These are phyloP conservation scores for Blastobotrys proliferans DNA, from an alignment of 1,139 yeast species.

Conservation along the genomic window DNA sequence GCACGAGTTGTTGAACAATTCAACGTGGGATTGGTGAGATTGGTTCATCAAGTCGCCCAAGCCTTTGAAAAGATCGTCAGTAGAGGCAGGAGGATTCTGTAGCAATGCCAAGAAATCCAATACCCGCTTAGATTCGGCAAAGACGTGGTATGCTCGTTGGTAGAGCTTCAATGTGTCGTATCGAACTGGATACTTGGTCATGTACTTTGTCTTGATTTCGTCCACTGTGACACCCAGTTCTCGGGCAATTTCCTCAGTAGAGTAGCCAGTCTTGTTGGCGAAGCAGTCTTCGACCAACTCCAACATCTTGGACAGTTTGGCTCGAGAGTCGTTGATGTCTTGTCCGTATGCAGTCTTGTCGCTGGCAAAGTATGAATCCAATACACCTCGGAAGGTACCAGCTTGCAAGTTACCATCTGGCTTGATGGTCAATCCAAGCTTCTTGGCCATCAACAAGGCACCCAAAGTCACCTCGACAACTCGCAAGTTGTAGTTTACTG, in stretches of 20 bases:
- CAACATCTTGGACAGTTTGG: slow-evolving; percentile 39
- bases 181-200: slow-evolving; percentile 54
- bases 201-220: slow-evolving; percentile 45
- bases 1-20: slow-evolving; percentile 53
- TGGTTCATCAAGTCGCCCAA: slow-evolving; percentile 58
- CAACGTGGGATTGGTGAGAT: slow-evolving; percentile 53
- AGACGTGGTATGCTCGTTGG: slow-evolving; percentile 61
- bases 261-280: slow-evolving; percentile 43
- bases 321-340: slow-evolving; percentile 44
- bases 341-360: slow-evolving; percentile 46
- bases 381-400: slow-evolving; percentile 64
- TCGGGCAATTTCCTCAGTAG: slow-evolving; percentile 48
- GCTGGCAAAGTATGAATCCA: slow-evolving; percentile 47
- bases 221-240: slow-evolving; percentile 43
- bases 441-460: slow-evolving; percentile 52
- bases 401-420: slow-evolving; percentile 54
- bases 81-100: slow-evolving; percentile 17
- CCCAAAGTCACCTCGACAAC: slow-evolving; percentile 68
- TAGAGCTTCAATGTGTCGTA: slow-evolving; percentile 53
- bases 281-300: slow-evolving; percentile 42
- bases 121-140: slow-evolving; percentile 59
- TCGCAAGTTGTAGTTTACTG: slow-evolving; percentile 62
- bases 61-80: slow-evolving; percentile 14
- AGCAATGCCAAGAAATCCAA: slow-evolving; percentile 47
- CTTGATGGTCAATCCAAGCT: slow-evolving; percentile 42